Conservation (phyloP, 1,139 yeast species). For the Suhomyces bokatorum region DNA sequence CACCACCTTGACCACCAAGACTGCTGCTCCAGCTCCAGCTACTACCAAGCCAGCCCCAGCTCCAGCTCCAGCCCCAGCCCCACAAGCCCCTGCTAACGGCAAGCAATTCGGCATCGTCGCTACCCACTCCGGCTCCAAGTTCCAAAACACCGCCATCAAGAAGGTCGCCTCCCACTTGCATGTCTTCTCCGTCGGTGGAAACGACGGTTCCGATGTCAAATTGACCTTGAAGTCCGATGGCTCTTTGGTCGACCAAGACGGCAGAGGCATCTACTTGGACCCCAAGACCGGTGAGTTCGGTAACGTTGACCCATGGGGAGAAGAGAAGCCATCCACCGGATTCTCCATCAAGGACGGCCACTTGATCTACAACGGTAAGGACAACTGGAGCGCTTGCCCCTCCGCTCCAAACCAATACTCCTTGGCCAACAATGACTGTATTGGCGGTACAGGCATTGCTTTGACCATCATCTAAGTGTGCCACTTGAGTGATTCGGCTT, state of each 20-base stretch:
- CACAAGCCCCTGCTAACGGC: conserved; percentile 5
- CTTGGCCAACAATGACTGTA: conserved; percentile 28
- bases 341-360: conserved; percentile 26
- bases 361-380: conserved; percentile 24
- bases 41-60: conserved; percentile 9
- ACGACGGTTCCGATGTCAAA: conserved; percentile 25
- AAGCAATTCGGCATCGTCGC: conserved; percentile 20
- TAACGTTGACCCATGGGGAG: conserved; percentile 30
- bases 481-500: not conserved
- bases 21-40: conserved; percentile 2
- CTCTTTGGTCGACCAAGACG: conserved; percentile 31
- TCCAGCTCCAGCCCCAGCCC: conserved; percentile 6
- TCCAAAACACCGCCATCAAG: conserved; percentile 26
- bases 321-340: conserved; percentile 25
- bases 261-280: conserved; percentile 28
- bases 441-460: conserved; percentile 30
- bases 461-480: conserved; percentile 17
- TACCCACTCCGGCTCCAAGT: conserved; percentile 23
- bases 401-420: conserved; percentile 27
- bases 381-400: conserved; percentile 30
- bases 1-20: conserved; percentile 4
- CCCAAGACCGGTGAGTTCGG: conserved; percentile 32
- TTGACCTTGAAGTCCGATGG: conserved; percentile 27
- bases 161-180: conserved; percentile 31
- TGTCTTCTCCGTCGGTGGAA: conserved; percentile 35